Evolutionary conservation across 495 filamentous ascomycete genomes (phyloP).

Genomic region (Cryomyces minteri): DNA sequence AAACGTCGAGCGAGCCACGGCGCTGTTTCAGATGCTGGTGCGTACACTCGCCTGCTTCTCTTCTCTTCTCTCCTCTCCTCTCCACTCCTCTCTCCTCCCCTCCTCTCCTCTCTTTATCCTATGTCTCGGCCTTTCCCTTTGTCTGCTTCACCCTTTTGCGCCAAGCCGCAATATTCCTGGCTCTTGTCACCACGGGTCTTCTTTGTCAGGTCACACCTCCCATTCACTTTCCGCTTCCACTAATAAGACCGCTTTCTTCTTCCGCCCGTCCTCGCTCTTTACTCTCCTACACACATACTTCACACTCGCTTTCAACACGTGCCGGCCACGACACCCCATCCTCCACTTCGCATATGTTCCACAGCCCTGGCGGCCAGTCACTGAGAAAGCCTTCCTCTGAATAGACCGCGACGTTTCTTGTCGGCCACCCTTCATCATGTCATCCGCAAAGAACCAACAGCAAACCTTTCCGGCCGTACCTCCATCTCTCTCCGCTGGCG

Average conservation of each 20-base stretch:
- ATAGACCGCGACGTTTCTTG: constrained; percentile 11
- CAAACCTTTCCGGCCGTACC: constrained; percentile 25
- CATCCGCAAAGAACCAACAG: constrained; percentile 26
- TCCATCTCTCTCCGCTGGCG: constrained; percentile 34
- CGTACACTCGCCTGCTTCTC: too few species aligned
- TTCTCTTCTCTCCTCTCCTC: too few species aligned
- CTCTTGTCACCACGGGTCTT: background rate
- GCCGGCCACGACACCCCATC: too few species aligned
- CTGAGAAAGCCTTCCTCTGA: background rate
- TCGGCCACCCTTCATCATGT: constrained; percentile 13
- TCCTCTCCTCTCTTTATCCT: too few species aligned
- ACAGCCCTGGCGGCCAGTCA: too few species aligned
- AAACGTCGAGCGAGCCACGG: background rate
- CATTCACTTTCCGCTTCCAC: background rate
- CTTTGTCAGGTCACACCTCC: background rate
- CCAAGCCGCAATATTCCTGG: background rate
- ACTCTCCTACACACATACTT: too few species aligned
- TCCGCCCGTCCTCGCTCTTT: too few species aligned
- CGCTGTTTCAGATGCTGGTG: background rate
- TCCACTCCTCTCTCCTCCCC: too few species aligned
- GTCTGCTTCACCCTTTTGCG: background rate
- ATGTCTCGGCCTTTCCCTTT: too few species aligned
- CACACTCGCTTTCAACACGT: too few species aligned
- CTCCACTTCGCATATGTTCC: too few species aligned
- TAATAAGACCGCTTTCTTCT: too few species aligned